Conservation (phyloP, 2,329 filamentous ascomycete genomes). For the Didymella glomerata region DNA sequence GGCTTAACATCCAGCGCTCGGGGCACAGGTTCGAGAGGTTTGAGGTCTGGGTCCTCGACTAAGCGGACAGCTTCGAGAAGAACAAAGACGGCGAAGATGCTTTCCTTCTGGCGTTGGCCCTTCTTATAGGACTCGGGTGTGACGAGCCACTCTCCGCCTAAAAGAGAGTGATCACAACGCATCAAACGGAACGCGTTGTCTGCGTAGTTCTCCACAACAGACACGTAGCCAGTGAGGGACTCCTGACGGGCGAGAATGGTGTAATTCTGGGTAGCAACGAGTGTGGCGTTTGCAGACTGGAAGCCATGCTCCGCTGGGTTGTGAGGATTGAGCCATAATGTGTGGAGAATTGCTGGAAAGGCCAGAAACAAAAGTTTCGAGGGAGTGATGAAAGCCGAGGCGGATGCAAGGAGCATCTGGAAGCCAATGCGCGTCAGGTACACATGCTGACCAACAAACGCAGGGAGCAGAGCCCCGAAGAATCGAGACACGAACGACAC, state of each 20-base stretch:
- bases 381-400: slow-evolving; percentile 72
- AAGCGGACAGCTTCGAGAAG: slow-evolving; percentile 93
- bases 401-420: slow-evolving; percentile 70
- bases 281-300: slow-evolving; percentile 68
- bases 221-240: slow-evolving; percentile 90
- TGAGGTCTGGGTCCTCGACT: slow-evolving; percentile 60
- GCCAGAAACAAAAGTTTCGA: slow-evolving; percentile 73
- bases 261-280: slow-evolving; percentile 71
- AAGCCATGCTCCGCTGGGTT: slow-evolving; percentile 69
- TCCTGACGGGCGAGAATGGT: slow-evolving; percentile 81
- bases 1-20: slow-evolving; percentile 50
- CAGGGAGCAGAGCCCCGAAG: slow-evolving; percentile 53
- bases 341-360: slow-evolving; percentile 77
- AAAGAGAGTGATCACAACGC: slow-evolving; percentile 91
- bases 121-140: slow-evolving; percentile 52
- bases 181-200: slow-evolving; percentile 78
- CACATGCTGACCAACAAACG: slow-evolving; percentile 67
- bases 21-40: slow-evolving; percentile 10
- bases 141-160: slow-evolving; percentile 89
- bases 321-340: slow-evolving; percentile 77
- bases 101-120: slow-evolving; percentile 71
- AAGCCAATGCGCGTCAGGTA: slow-evolving; percentile 75
- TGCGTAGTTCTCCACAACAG: slow-evolving; percentile 77
- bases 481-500: slow-evolving; percentile 62
- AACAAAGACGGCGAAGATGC: slow-evolving; percentile 94